Base-by-base conservation (phyloP, 2,329 filamentous ascomycete genomes). In the Paraconiothyrium brasiliense region DNA sequence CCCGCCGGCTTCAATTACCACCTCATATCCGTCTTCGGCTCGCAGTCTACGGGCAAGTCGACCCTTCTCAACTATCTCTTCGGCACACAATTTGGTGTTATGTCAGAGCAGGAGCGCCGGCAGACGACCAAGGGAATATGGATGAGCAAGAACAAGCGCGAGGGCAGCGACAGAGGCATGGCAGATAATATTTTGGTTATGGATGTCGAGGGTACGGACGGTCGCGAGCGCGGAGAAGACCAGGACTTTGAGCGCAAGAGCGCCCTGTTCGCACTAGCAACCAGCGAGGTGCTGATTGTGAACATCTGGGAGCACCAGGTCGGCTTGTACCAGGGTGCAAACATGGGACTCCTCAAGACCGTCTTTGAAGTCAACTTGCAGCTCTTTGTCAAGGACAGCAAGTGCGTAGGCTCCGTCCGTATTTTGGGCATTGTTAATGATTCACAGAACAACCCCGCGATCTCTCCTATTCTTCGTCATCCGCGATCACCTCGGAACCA, bases 291-390 rank as follows among this genome's bases (percentile, higher is more conserved):
- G 56, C 85, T 99, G 71, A 96, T 99, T 76, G 91, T 99, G 80
- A 99, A 99, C 78, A 97, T 99, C 69, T 99, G 95, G 95, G 95
- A 99, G 81, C 94, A 97, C 79, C 95, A 99, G 81, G 95, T 99
- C 64, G 95, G 95, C 51, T 80, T 99, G 78, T 99, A 99, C 78
- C 94, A 99, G 82, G 95, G 95, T 60, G 95, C 95, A 71, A 99
- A 99, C 79, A 99, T 99, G 95, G 95, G 95, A 9, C 82, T 99
- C 72, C 84, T 99, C 73, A 99, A 99, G 86, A 99, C 96, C 0
- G 95, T 99, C 4, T 99, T 99, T 72, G 95, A 99, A 82, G 95
- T 99, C 79, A 99, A 99, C 77, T 79, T 99, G 76, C 94, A 98
- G 80, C 85, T 99, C 32, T 99, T 99, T 81, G 84, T 98, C 71